Conservation (phyloP, 169 alveolate genomes). For the Amoebophrya sp. region DNA sequence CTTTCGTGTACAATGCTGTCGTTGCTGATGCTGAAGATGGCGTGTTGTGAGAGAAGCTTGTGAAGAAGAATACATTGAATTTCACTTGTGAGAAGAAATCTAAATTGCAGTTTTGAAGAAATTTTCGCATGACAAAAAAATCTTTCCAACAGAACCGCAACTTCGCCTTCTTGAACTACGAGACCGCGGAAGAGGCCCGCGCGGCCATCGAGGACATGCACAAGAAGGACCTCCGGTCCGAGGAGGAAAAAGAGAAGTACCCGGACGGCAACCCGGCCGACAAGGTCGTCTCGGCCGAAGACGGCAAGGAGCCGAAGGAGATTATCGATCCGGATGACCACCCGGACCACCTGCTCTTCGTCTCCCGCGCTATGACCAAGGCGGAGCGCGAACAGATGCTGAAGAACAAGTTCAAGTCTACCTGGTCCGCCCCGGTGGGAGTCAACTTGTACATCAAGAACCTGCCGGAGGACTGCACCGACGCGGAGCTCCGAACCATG, state of each 20-base stretch:
- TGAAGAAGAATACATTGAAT: too few species aligned
- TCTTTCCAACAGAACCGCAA: neutral
- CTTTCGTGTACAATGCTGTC: too few species aligned
- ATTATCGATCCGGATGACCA: constrained; percentile 3
- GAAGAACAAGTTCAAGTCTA: neutral
- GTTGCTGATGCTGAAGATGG: too few species aligned
- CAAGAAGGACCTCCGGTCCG: constrained; percentile 49
- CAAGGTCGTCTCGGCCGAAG: too few species aligned
- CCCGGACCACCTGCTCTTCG: constrained; percentile 1
- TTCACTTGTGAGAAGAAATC: too few species aligned
- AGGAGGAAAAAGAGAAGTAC: neutral
- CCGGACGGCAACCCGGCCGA: neutral
- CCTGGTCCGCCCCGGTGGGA: constrained; percentile 47
- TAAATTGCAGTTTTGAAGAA: too few species aligned
- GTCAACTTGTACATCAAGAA: constrained; percentile 84
- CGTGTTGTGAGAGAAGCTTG: too few species aligned
- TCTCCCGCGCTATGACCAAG: neutral
- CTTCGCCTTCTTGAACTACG: constrained; percentile 89
- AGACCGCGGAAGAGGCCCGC: constrained; percentile 84
- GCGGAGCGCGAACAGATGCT: neutral
- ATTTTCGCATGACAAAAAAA: too few species aligned
- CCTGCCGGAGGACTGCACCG: constrained; percentile 77
- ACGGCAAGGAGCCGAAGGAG: neutral
- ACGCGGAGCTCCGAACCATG: constrained; percentile 68
- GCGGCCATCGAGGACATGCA: constrained; percentile 87